phyloP scores from a whole-genome alignment of 208 protist species.

The Trypanosoma avium region DNA sequence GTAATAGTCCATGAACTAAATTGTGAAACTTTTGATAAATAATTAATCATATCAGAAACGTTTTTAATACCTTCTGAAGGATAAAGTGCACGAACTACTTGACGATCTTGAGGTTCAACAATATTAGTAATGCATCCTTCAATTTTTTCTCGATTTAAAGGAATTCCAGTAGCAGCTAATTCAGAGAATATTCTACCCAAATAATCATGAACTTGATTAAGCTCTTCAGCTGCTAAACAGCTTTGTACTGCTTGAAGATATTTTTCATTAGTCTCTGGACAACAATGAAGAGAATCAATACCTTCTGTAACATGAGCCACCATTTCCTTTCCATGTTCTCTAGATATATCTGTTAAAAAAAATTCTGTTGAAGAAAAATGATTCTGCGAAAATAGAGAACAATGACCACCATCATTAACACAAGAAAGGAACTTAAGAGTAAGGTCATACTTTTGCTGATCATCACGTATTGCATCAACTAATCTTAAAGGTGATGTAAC shows the following conservation, averaged over 20 bases:
- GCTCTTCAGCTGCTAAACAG: conserved; percentile 54
- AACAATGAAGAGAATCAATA: conserved; percentile 56
- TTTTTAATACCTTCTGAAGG: conserved; percentile 54
- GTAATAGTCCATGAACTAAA: conserved; percentile 63
- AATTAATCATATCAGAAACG: conserved; percentile 69
- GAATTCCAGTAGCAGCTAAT: conserved; percentile 41
- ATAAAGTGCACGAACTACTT: conserved; percentile 75
- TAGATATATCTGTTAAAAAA: conserved; percentile 9
- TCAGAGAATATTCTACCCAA: conserved; percentile 59
- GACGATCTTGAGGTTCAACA: conserved; percentile 51
- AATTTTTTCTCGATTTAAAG: conserved; percentile 62
- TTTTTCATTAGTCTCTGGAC: conserved; percentile 59
- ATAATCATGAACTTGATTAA: conserved; percentile 71
- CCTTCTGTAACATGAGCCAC: conserved; percentile 67
- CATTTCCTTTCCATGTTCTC: conserved; percentile 66
- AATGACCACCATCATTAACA: conserved; percentile 78
- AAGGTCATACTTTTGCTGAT: conserved; percentile 58
- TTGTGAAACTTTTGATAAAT: conserved; percentile 74
- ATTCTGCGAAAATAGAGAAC: conserved; percentile 61
- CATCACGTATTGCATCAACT: conserved; percentile 55
- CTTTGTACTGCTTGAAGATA: conserved; percentile 64
- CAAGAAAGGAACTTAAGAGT: conserved; percentile 62
- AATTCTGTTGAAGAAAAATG: conserved; percentile 1
- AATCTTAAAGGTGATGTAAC: conserved; percentile 66
- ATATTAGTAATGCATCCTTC: conserved; percentile 50